Conservation (phyloP, 2,329 filamentous ascomycete species). For the Calycina herbarum region DNA sequence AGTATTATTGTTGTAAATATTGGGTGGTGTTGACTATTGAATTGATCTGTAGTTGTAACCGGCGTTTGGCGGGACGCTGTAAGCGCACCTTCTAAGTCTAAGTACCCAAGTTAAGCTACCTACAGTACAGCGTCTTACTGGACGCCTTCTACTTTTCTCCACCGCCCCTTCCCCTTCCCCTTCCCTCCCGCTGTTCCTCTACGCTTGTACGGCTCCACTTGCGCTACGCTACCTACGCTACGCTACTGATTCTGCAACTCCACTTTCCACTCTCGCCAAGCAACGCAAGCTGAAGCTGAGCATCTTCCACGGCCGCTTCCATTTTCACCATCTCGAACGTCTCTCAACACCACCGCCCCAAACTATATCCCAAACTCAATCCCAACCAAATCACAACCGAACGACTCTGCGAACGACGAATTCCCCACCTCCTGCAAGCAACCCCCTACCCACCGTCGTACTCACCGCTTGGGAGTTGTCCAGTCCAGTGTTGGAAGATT, state of each 20-base stretch:
- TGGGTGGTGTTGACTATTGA: too few species aligned
- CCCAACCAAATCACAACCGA: not conserved
- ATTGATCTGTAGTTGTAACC: too few species aligned
- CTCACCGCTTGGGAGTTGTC: not conserved
- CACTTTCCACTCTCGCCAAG: not conserved
- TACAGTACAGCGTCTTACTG: too few species aligned
- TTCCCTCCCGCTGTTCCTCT: not conserved
- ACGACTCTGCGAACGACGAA: not conserved
- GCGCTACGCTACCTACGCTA: not conserved
- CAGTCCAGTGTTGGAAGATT: not conserved
- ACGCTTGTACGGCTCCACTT: not conserved
- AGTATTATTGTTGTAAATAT: too few species aligned
- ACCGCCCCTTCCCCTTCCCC: not conserved
- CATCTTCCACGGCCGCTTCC: not conserved
- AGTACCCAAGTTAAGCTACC: not conserved
- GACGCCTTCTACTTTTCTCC: too few species aligned
- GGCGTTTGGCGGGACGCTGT: too few species aligned
- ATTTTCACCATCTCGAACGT: not conserved
- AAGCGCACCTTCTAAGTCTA: not conserved
- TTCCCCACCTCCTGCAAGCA: not conserved
- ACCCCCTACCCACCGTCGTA: not conserved
- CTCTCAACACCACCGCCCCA: not conserved
- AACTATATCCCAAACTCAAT: not conserved
- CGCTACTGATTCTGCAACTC: not conserved
- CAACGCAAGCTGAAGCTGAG: not conserved